These are phyloP conservation scores for Diaporthe sp. DNA, from an alignment of 2,329 filamentous ascomycete species.

Conservation along the genomic window DNA sequence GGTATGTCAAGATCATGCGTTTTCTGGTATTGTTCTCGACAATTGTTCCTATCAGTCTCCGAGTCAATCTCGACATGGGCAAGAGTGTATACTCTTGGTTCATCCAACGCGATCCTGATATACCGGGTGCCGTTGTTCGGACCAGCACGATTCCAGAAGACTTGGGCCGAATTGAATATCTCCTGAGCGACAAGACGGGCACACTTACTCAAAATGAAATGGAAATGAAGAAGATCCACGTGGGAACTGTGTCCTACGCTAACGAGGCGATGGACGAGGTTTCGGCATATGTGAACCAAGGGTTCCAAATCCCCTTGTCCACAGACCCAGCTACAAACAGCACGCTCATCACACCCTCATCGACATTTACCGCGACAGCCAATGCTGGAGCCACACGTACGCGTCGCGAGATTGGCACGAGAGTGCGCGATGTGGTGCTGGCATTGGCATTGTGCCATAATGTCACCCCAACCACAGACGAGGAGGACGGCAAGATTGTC, in stretches of 20 bases:
- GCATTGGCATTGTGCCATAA: conserved; percentile 96
- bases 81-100: conserved; percentile 97
- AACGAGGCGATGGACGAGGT: conserved; percentile 99
- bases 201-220: conserved; percentile 98
- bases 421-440: conserved; percentile 92
- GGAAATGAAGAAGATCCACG: conserved; percentile 99
- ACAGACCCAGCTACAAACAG: conserved; percentile 60
- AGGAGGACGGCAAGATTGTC: conserved; percentile 80
- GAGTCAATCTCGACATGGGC: conserved; percentile 96
- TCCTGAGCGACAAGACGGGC: conserved; percentile 98
- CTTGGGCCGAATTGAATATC: conserved; percentile 93
- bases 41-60: conserved; percentile 96
- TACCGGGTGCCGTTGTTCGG: conserved; percentile 91
- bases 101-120: conserved; percentile 91
- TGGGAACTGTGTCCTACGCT: conserved; percentile 97
- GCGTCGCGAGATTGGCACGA: conserved; percentile 90
- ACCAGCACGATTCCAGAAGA: conserved; percentile 99
- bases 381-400: conserved; percentile 81
- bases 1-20: conserved; percentile 99
- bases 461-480: conserved; percentile 91
- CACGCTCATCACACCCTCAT: conserved; percentile 81
- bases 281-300: conserved; percentile 85
- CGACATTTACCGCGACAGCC: conserved; percentile 73
- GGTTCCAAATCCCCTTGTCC: conserved; percentile 73
- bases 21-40: conserved; percentile 99